A percentile compares a stretch with the other conserved stretches of the same genome.
Conservation (phyloP, 352 stramenopile species). For the Globisporangium abappressorium region DNA sequence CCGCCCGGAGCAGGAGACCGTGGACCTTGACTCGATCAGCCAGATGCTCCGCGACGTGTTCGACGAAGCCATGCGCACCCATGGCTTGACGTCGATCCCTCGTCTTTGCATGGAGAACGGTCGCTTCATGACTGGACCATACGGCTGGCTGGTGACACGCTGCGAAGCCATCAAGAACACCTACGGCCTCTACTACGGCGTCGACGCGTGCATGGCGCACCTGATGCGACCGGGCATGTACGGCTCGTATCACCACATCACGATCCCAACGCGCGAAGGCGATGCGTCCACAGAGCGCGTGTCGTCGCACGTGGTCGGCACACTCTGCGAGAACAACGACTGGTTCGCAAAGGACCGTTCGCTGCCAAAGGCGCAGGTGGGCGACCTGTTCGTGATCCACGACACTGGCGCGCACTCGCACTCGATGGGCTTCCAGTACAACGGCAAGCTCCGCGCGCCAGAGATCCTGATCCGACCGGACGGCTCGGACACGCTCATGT, state of each 20-base stretch:
- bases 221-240: slow-evolving; percentile 91
- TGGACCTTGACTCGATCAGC: slow-evolving; percentile 70
- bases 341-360: slow-evolving; percentile 88
- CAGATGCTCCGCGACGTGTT: slow-evolving; percentile 77
- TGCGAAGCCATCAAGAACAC: slow-evolving; percentile 86
- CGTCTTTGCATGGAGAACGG: slow-evolving; percentile 89
- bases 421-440: slow-evolving; percentile 93
- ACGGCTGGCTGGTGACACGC: slow-evolving; percentile 80
- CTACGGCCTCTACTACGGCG: slow-evolving; percentile 84
- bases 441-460: slow-evolving; percentile 87
- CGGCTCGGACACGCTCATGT: slow-evolving; percentile 69
- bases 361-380: slow-evolving; percentile 66
- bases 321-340: slow-evolving; percentile 91
- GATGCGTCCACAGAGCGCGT: slow-evolving; percentile 24
- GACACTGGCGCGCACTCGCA: slow-evolving; percentile 89
- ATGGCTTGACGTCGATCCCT: slow-evolving; percentile 58
- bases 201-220: slow-evolving; percentile 89
- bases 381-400: slow-evolving; percentile 89
- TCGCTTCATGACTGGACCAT: slow-evolving; percentile 86
- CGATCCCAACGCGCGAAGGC: slow-evolving; percentile 55
- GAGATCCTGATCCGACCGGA: slow-evolving; percentile 74
- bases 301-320: slow-evolving; percentile 76
- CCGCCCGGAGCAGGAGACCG: slow-evolving; percentile 61
- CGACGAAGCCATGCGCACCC: slow-evolving; percentile 65
- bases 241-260: slow-evolving; percentile 88